Percentiles rank a stretch among this genome's conserved stretches.
Evolutionary conservation across 371 early-diverging fungal genomes (phyloP).

Genomic region (Saksenaea vasiformis): DNA sequence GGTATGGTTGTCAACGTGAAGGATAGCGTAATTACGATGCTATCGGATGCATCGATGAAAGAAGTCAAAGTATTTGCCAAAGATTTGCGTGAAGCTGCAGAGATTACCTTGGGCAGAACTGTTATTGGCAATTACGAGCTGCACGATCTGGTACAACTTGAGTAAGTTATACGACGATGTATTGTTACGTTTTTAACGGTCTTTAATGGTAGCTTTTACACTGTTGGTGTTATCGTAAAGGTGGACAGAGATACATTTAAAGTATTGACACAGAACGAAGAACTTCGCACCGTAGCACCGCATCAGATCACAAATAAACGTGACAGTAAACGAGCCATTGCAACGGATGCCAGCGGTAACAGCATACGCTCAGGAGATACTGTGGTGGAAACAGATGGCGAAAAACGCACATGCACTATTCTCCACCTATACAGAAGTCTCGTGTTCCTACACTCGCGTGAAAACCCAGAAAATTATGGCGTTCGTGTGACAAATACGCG

Average conservation of each 20-base stretch:
- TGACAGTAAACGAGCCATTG: conserved; percentile 68
- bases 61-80: conserved; percentile 86
- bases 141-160: conserved; percentile 87
- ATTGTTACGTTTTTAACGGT: conserved; percentile 10
- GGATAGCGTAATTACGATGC: conserved; percentile 78
- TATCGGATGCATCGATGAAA: conserved; percentile 75
- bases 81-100: conserved; percentile 80
- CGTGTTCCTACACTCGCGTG: conserved; percentile 70
- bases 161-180: conserved; percentile 45
- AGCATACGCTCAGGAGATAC: conserved; percentile 80
- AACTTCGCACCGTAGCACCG: conserved; percentile 64
- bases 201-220: conserved; percentile 51
- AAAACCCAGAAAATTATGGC: conserved; percentile 63
- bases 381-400: conserved; percentile 72
- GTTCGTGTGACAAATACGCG: conserved; percentile 70
- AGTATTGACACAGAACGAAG: conserved; percentile 82
- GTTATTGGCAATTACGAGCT: conserved; percentile 70
- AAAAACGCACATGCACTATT: conserved; percentile 63
- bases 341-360: conserved; percentile 77
- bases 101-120: conserved; percentile 50
- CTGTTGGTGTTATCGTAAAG: conserved; percentile 85
- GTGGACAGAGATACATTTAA: conserved; percentile 76
- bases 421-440: conserved; percentile 71
- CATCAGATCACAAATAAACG: conserved; percentile 75
- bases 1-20: conserved; percentile 87